These are phyloP conservation scores for Chaetomium tenue DNA, from an alignment of 495 filamentous ascomycete species.

Conservation along the genomic window DNA sequence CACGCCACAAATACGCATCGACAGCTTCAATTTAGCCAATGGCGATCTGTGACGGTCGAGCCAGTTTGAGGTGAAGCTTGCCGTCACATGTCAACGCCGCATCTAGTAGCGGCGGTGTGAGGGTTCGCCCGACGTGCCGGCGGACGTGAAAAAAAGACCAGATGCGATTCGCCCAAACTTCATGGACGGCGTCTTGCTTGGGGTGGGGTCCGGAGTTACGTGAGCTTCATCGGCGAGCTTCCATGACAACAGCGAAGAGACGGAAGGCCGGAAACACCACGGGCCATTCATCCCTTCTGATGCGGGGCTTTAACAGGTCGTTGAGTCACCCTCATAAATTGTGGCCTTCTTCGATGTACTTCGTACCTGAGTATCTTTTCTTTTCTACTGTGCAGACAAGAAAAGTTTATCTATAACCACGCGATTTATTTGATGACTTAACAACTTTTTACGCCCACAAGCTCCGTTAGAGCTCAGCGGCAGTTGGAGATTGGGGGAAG, in stretches of 20 bases:
- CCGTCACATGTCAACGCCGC: neutral
- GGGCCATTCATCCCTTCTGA: neutral
- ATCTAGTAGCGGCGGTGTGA: neutral
- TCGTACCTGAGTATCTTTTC: too few species aligned
- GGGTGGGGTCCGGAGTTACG: slow-evolving; percentile 12
- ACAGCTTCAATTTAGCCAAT: slow-evolving; percentile 5
- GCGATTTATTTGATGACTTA: neutral
- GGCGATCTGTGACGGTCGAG: neutral
- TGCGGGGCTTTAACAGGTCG: too few species aligned
- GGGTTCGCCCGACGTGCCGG: neutral
- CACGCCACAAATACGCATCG: neutral
- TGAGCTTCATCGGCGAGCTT: slow-evolving; percentile 5
- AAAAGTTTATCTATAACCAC: too few species aligned
- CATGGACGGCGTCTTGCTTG: neutral
- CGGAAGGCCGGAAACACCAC: slow-evolving; percentile 2
- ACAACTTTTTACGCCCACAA: neutral
- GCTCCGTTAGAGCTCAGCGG: neutral
- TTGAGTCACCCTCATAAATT: too few species aligned
- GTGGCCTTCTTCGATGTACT: too few species aligned
- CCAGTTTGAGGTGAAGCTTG: neutral
- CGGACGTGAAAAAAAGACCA: neutral
- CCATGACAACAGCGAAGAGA: neutral
- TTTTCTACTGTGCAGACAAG: neutral
- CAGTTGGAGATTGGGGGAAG: slow-evolving; percentile 6
- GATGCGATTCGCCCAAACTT: slow-evolving; percentile 3